Evolutionary conservation across 140 eudicot species (phyloP).

Genomic region (Bidens hawaiensis): DNA sequence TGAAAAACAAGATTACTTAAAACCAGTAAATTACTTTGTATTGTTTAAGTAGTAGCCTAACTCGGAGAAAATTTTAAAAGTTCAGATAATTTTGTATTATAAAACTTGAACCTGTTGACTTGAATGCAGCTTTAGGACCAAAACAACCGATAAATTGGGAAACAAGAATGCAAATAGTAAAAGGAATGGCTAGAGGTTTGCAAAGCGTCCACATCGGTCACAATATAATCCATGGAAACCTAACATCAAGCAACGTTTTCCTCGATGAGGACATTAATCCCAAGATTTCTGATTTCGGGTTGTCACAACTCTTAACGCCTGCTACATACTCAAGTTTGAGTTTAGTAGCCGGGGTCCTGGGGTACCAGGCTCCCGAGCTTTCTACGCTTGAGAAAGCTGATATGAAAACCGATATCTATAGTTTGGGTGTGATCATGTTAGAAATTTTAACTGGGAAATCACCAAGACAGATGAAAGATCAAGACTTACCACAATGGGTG

Average conservation of each 20-base stretch:
- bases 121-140: neutral
- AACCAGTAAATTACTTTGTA: no score
- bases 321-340: neutral
- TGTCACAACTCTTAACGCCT: neutral
- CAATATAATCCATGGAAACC: neutral
- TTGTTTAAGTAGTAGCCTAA: no score
- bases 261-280: neutral
- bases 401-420: neutral
- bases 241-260: neutral
- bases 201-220: neutral
- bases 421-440: neutral
- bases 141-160: neutral
- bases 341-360: no score
- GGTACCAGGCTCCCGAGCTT: neutral
- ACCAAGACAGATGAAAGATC: neutral
- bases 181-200: slow-evolving; percentile 11
- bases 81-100: neutral
- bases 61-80: no score
- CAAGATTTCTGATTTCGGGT: slow-evolving; percentile 1
- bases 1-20: no score
- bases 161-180: neutral
- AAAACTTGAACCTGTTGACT: neutral
- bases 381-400: neutral
- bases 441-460: neutral
- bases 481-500: neutral